phyloP scores from a whole-genome alignment of 495 filamentous ascomycete species.

The Neurospora sp. region DNA sequence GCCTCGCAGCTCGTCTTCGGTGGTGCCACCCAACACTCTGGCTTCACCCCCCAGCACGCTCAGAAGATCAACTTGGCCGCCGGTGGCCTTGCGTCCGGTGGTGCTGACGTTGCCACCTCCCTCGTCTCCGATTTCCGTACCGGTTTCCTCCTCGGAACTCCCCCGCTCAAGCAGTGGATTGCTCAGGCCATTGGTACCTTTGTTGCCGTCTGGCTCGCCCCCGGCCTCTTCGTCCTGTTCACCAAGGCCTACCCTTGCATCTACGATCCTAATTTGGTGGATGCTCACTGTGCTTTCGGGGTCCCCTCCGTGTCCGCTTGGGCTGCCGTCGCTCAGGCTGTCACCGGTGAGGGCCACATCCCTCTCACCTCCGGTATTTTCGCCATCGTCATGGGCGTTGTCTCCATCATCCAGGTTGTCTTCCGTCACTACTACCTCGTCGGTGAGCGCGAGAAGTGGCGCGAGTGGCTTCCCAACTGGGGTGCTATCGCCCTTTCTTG shows the following conservation, averaged over 20 bases:
- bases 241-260: slow-evolving; percentile 57
- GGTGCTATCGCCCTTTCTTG: slow-evolving; percentile 55
- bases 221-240: slow-evolving; percentile 55
- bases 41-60: slow-evolving; percentile 34
- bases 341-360: slow-evolving; percentile 42
- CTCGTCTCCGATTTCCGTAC: slow-evolving; percentile 52
- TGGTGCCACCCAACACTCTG: slow-evolving; percentile 43
- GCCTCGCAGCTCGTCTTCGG: slow-evolving; percentile 60
- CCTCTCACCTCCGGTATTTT: slow-evolving; percentile 46
- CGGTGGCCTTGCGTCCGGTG: slow-evolving; percentile 48
- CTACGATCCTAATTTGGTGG: slow-evolving; percentile 24
- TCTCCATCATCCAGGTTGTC: slow-evolving; percentile 40
- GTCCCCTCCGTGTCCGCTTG: slow-evolving; percentile 56
- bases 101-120: slow-evolving; percentile 45
- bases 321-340: slow-evolving; percentile 54
- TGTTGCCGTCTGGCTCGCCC: slow-evolving; percentile 51
- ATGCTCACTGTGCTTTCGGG: slow-evolving; percentile 40
- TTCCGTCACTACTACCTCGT: slow-evolving; percentile 49
- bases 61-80: slow-evolving; percentile 56
- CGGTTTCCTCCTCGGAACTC: slow-evolving; percentile 52
- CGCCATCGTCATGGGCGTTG: slow-evolving; percentile 42
- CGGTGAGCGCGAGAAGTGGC: slow-evolving; percentile 36
- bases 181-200: slow-evolving; percentile 52
- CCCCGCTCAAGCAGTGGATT: slow-evolving; percentile 53
- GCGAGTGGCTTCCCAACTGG: slow-evolving; percentile 56